Base-by-base conservation (phyloP, 768 basidiomycete species). In the Leccinum fibrillosum region DNA sequence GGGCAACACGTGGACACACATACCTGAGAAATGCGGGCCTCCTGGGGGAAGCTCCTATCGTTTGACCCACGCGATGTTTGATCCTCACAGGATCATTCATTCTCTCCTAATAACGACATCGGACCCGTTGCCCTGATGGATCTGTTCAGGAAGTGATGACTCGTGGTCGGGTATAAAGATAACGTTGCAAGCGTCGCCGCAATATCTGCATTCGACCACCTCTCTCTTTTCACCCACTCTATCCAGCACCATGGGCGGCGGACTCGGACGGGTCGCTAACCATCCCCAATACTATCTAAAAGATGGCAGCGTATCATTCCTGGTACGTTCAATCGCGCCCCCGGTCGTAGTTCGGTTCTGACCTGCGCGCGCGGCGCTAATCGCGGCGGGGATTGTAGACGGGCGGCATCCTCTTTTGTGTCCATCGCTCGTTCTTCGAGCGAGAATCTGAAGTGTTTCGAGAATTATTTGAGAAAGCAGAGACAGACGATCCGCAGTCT, bases 391-490 rank as follows among this genome's bases (percentile, higher is more conserved):
- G 37, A 39, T 39, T 39, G 37, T 39, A 88, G 86, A 80, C 80
- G 3, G 81, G 80, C 10, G 74, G 81, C 13, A 64, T 72, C 0
- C 64, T 79, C 0, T 89, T 86, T 57, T 68, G 76, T 3, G 77
- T 89, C 0, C 86, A 88, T 57, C 74, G 76, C 0, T 80, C 79
- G 3, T 86, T 86, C 39, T 84, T 89, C 23, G 76, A 77, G 12
- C 74, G 86, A 0, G 86, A 89, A 49, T 88, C 86, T 0, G 34
- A 62, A 0, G 69, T 71, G 19, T 86, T 87, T 64, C 65, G 65
- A 1, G 62, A 66, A 0, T 64, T 74, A 28, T 69, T 83, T 2
- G 64, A 64, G 1, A 52, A 66, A 1, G 67, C 76, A 5, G 74
- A 75, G 2, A 52, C 63, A 1, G 67, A 64, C 0, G 64, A 63